Conservation (phyloP, 148 eudicot genomes). For the Rhododendron ovatum region DNA sequence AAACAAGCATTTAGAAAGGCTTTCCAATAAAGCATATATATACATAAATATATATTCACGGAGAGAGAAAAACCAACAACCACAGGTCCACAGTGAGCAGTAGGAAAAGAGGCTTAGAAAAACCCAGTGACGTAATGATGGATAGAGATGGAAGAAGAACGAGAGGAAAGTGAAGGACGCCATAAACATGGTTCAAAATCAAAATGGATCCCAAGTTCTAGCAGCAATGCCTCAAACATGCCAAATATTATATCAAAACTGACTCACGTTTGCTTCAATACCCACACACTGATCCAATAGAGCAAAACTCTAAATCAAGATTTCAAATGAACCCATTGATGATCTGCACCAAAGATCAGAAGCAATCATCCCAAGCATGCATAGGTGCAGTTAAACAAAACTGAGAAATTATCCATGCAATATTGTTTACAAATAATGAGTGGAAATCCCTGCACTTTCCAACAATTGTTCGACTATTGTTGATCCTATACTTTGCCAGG, state of each 20-base stretch:
- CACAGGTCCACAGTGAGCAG: too few species aligned
- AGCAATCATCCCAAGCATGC: not conserved
- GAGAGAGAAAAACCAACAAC: not conserved
- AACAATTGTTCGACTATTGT: not conserved
- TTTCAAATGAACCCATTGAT: not conserved
- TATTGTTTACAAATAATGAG: not conserved
- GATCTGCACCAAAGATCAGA: not conserved
- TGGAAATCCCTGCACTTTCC: not conserved
- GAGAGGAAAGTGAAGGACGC: not conserved
- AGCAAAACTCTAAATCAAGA: not conserved
- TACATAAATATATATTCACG: not conserved
- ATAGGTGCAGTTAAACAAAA: not conserved
- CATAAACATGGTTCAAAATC: not conserved
- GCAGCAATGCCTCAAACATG: not conserved
- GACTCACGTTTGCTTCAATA: not conserved
- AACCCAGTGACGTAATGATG: too few species aligned
- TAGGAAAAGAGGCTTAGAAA: not conserved
- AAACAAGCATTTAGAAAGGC: slow-evolving; percentile 6
- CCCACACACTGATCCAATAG: not conserved
- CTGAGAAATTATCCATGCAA: not conserved
- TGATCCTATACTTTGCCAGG: not conserved
- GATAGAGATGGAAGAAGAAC: not conserved
- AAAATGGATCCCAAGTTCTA: not conserved
- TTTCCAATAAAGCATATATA: not conserved
- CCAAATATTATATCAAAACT: not conserved